Conservation (phyloP, 371 early-diverging fungal genomes). For the Umbelopsis sp. region DNA sequence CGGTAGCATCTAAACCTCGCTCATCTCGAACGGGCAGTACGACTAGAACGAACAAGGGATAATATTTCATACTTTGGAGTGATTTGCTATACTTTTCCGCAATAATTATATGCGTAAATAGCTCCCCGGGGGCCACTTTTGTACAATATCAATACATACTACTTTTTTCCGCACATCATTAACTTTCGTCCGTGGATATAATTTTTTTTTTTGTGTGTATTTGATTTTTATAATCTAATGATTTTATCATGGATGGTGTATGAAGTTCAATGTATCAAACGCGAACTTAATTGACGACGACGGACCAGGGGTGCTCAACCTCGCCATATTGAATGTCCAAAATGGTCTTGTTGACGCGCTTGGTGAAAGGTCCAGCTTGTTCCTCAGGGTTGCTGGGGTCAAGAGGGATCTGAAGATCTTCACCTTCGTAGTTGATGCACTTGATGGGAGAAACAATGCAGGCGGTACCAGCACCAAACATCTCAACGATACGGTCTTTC, state of each 20-base stretch:
- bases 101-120: background rate
- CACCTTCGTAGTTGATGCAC: constrained; percentile 72
- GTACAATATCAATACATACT: constrained; percentile 7
- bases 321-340: constrained; percentile 96
- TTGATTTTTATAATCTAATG: no score
- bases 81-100: background rate
- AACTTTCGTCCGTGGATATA: background rate
- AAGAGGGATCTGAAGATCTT: constrained; percentile 82
- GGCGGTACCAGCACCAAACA: constrained; percentile 96
- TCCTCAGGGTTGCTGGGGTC: constrained; percentile 80
- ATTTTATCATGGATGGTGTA: no score
- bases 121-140: constrained; percentile 1
- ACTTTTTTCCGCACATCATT: background rate
- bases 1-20: background rate
- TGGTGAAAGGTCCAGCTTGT: constrained; percentile 93
- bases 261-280: no score
- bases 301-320: constrained; percentile 73
- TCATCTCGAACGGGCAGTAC: background rate
- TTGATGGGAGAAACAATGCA: constrained; percentile 95
- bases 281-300: constrained; percentile 53
- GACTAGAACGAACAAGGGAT: background rate
- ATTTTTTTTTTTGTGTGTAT: no score
- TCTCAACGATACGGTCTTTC: constrained; percentile 73
- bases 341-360: constrained; percentile 84
- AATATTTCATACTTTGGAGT: background rate